Conservation (phyloP, 805 yeast genomes). For the Pichia phayaonensis region DNA sequence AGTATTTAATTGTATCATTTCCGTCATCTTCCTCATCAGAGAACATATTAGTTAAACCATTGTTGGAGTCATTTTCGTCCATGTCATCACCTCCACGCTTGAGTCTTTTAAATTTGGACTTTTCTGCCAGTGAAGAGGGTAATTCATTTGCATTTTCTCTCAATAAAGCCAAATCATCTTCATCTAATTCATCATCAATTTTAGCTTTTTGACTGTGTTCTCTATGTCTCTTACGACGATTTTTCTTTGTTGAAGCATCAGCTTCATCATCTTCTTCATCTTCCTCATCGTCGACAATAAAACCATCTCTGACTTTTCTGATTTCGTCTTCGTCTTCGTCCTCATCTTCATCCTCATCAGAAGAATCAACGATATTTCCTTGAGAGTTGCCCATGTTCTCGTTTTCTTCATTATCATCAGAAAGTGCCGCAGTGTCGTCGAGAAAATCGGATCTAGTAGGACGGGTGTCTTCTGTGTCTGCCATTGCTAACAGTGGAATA, state of each 20-base stretch:
- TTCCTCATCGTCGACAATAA: constrained; percentile 85
- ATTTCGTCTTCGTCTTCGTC: constrained; percentile 90
- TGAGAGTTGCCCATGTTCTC: constrained; percentile 30
- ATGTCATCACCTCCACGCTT: constrained; percentile 59
- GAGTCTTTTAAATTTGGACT: constrained; percentile 66
- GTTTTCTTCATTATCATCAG: constrained; percentile 22
- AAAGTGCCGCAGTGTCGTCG: constrained; percentile 26
- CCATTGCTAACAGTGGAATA: not conserved
- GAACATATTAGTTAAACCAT: constrained; percentile 59
- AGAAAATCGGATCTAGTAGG: constrained; percentile 8
- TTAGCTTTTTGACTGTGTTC: constrained; percentile 17
- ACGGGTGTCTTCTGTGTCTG: constrained; percentile 1
- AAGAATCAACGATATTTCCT: constrained; percentile 49
- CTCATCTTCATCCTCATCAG: constrained; percentile 81
- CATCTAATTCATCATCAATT: constrained; percentile 64
- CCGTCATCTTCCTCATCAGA: constrained; percentile 44
- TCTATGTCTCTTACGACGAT: constrained; percentile 36
- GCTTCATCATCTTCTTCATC: constrained; percentile 33
- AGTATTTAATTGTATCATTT: constrained; percentile 20
- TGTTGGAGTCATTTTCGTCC: constrained; percentile 16
- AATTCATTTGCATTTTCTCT: constrained; percentile 85
- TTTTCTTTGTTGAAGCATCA: constrained; percentile 30
- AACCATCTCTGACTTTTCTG: constrained; percentile 77
- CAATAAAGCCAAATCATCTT: constrained; percentile 87
- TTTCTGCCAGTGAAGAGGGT: constrained; percentile 32